A percentile compares a stretch with the other conserved stretches of the same genome.
phyloP scores from a whole-genome alignment of 2,329 filamentous ascomycete species.

The Exophiala alcalophila region DNA sequence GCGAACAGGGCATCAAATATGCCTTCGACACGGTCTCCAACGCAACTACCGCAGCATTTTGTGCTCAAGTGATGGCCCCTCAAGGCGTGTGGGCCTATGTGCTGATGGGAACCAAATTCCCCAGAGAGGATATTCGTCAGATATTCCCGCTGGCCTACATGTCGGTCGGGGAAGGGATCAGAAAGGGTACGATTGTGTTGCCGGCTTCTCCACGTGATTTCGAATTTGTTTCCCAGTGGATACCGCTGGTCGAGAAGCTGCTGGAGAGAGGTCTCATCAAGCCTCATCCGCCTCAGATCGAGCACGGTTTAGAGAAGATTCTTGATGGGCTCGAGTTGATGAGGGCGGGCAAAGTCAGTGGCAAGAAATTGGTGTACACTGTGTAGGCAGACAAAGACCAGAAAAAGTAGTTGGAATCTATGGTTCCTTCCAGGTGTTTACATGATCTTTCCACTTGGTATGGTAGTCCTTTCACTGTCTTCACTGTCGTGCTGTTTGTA shows the following conservation, averaged over 20 bases:
- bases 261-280: constrained; percentile 44
- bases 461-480: too few relatives aligned
- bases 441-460: too few relatives aligned
- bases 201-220: constrained; percentile 36
- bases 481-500: too few relatives aligned
- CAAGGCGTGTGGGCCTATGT: constrained; percentile 30
- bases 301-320: constrained; percentile 44
- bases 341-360: constrained; percentile 46
- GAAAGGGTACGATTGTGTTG: constrained; percentile 4
- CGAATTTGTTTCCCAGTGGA: constrained; percentile 44
- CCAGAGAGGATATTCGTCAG: constrained; percentile 34
- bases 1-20: constrained; percentile 34
- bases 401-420: too few relatives aligned
- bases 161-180: constrained; percentile 34
- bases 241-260: constrained; percentile 39
- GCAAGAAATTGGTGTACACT: constrained; percentile 49
- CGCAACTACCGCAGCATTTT: constrained; percentile 33
- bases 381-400: constrained; percentile 24
- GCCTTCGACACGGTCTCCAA: constrained; percentile 39
- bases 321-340: constrained; percentile 45
- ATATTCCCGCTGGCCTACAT: constrained; percentile 36
- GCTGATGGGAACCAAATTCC: constrained; percentile 30
- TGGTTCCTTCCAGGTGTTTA: too few relatives aligned
- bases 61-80: constrained; percentile 35
- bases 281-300: constrained; percentile 42